These are phyloP conservation scores for Suhomyces wounanorum DNA, from an alignment of 1,139 yeast genomes.

Conservation along the genomic window DNA sequence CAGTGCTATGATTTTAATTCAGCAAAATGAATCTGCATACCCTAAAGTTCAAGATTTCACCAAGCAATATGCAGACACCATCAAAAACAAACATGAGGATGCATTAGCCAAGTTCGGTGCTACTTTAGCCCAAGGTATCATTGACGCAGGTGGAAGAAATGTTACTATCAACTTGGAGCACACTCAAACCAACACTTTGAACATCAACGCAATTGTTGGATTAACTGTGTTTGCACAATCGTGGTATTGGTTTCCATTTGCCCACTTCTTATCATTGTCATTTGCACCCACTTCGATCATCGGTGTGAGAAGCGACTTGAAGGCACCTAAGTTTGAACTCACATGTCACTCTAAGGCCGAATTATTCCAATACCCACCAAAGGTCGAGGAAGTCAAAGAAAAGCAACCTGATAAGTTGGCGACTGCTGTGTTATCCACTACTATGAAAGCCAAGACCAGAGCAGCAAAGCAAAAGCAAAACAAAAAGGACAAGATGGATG, in stretches of 20 bases:
- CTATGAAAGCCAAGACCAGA: conserved; percentile 89
- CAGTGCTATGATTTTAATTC: conserved; percentile 86
- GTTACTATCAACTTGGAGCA: conserved; percentile 93
- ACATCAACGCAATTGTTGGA: conserved; percentile 90
- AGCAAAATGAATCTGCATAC: conserved; percentile 83
- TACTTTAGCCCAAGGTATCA: conserved; percentile 93
- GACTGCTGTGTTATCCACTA: conserved; percentile 92
- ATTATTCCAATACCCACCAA: conserved; percentile 87
- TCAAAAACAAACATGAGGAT: conserved; percentile 89
- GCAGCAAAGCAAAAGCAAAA: conserved; percentile 74
- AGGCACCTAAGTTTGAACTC: conserved; percentile 81
- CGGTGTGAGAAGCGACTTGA: conserved; percentile 83
- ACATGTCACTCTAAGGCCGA: conserved; percentile 82
- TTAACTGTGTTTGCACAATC: conserved; percentile 86
- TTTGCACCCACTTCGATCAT: conserved; percentile 90
- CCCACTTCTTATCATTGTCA: conserved; percentile 89
- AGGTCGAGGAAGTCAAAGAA: conserved; percentile 74
- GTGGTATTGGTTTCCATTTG: conserved; percentile 99
- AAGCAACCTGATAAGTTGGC: conserved; percentile 88
- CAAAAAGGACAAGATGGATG: conserved; percentile 45
- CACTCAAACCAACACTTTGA: conserved; percentile 86
- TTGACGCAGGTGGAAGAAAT: conserved; percentile 98
- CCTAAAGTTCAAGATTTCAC: conserved; percentile 81
- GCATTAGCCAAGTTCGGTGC: conserved; percentile 98
- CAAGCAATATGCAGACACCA: conserved; percentile 71